Conservation (phyloP, 345 rosid species). For the Syzygium oleosum region DNA sequence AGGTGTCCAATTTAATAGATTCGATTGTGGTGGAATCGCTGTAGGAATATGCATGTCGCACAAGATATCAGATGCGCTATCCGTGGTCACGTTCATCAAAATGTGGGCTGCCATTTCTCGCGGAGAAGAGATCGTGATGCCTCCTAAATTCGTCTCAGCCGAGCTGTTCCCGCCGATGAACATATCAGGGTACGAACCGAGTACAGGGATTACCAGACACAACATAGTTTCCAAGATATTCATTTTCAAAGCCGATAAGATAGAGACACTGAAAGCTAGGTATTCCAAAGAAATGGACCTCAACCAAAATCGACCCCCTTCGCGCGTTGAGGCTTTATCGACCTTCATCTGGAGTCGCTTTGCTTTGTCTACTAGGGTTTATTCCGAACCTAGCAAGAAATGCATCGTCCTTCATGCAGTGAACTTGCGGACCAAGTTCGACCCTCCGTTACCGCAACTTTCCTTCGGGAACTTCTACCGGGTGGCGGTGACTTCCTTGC, state of each 20-base stretch:
- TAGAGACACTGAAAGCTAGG: conserved; percentile 7
- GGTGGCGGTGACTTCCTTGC: not conserved
- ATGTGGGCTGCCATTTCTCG: conserved; percentile 21
- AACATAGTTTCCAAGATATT: conserved; percentile 17
- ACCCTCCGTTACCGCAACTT: not conserved
- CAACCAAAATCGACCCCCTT: not conserved
- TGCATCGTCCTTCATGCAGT: conserved; percentile 12
- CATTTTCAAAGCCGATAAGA: conserved; percentile 7
- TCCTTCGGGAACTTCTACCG: conserved; percentile 10
- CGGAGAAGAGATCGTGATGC: not conserved
- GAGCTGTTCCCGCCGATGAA: conserved; percentile 19
- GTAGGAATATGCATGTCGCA: conserved; percentile 21
- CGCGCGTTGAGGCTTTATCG: conserved; percentile 30
- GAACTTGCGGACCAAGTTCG: conserved; percentile 15
- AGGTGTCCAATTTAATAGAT: conserved; percentile 24
- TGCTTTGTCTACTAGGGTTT: not conserved
- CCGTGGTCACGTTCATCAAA: conserved; percentile 11
- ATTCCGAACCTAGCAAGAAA: not conserved
- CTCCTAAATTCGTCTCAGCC: conserved; percentile 13
- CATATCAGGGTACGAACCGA: conserved; percentile 3
- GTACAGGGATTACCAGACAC: not conserved
- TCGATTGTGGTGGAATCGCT: conserved; percentile 22
- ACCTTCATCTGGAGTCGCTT: conserved; percentile 27
- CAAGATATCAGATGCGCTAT: conserved; percentile 16
- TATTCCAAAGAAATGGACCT: not conserved